phyloP scores from a whole-genome alignment of 345 rosid species.

The Citrus australasica region DNA sequence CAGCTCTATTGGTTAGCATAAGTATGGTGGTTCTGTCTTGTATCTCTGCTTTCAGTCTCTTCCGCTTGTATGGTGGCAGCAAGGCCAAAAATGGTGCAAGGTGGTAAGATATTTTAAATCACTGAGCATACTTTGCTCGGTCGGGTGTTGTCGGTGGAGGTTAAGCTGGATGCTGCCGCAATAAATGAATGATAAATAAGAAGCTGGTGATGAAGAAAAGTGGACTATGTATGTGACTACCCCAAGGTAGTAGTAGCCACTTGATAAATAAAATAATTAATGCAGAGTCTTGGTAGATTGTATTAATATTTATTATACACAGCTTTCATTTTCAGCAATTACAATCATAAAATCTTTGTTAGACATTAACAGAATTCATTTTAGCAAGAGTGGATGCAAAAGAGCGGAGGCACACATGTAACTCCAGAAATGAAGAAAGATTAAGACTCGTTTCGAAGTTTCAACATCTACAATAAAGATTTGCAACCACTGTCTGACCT shows the following conservation, averaged over 20 bases:
- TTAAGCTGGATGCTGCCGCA: not conserved
- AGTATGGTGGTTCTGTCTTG: slow-evolving; percentile 58
- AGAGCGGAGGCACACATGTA: no score
- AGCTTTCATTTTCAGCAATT: not conserved
- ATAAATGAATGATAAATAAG: not conserved
- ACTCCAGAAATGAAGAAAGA: no score
- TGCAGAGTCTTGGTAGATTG: not conserved
- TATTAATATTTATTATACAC: not conserved
- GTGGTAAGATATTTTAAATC: slow-evolving; percentile 21
- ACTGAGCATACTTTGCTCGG: not conserved
- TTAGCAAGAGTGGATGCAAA: no score
- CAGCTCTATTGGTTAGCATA: slow-evolving; percentile 47
- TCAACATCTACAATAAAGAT: no score
- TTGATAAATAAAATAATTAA: not conserved
- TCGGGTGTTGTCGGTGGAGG: not conserved
- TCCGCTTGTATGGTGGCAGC: slow-evolving; percentile 62
- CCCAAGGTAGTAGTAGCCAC: no score
- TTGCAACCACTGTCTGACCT: no score
- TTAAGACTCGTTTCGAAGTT: no score
- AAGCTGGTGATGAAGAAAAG: not conserved
- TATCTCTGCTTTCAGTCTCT: slow-evolving; percentile 78
- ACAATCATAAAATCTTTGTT: not conserved
- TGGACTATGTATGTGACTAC: not conserved
- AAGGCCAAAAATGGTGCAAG: slow-evolving; percentile 26
- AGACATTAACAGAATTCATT: no score